Base-by-base conservation (phyloP, 495 filamentous ascomycete genomes). In the Gamarada debralockiae region DNA sequence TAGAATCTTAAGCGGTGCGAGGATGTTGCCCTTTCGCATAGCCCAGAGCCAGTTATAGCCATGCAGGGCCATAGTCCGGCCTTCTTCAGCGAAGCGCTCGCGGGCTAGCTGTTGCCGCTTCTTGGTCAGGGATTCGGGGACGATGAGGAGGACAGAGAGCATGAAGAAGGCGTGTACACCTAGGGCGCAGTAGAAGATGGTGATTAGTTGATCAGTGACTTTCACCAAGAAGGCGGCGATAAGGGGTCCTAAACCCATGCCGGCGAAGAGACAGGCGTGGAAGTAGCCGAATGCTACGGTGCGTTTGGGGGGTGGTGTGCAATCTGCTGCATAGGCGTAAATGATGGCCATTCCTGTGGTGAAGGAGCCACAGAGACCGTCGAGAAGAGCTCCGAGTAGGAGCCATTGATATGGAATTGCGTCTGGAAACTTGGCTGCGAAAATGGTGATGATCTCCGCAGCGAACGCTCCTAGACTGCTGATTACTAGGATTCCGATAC, bases 351-450 rank as follows among this genome's bases (percentile, higher is more conserved):
- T 85, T 2, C 79, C 83, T 1, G 86, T 78, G 2, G 89, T 91
- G 67, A 96, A 95, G 27, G 90, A 95, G n/a, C 92, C 93, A 18
- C 83, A 81, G 0, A 97, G 59, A 1, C 92, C 92, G 63, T 97
- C 92, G 27, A 88, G 70, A 20, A 87, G 72, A 24, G 78, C 78
- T n/a, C 89, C 89, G 3, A 91, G 45, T 7, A 97, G 72, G 10
- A 98, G 70, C 73, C 85, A 82, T 40, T 84, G 80, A 49, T 90
- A 83, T 45, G 82, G 74, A 33, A 93, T 69, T 0, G 65, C 70
- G 0, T 93, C 85, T 8, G 89, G 85, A 61, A 79, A 88, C 56
- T 75, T 86, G 34, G 81, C 89, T 13, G 90, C 81, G 5, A 90
- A 56, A 31, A 93, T 85, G 23, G 86, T 89, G 48, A 93, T 79